Base-by-base conservation (phyloP, 352 stramenopile species). In the Phytophthora pluvialis region DNA sequence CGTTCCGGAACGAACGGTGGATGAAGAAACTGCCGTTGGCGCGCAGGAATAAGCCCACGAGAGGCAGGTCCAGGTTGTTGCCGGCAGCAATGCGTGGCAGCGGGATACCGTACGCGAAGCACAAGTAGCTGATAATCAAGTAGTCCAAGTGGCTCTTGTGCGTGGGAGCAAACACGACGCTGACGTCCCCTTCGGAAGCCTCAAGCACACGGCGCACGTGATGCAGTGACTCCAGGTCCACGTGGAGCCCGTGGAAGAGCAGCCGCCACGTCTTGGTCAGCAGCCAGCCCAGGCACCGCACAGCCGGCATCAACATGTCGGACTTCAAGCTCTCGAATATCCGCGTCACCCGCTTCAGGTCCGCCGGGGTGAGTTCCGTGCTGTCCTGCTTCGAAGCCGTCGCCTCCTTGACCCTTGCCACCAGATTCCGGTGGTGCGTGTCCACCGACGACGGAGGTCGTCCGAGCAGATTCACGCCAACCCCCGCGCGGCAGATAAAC, bases 101-200 rank as follows among this genome's bases (percentile, higher is more conserved):
- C 11, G 89, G 86, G 44, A 97, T 83, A 52, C 91, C 86, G 60
- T 96, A 97, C 5, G 83, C 83, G 51, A 95, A 96, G 70, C 83
- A 95, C 48, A 97, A 55, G 64, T 97, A 97, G 57, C 86, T 96
- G 62, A 97, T 87, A 56, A 97, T 89, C 28, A 97, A 67, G 62
- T 97, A 97, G 69, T 97, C 90, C 54, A 97, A 63, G 53, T 97
- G 89, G 33, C 75, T 92, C 70, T 95, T 91, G 72, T 97, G 90
- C 25, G 90, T 97, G 13, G 90, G 90, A 9, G 89, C 79, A 64
- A 95, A 93, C 42, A 95, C 83, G 39, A 97, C 77, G 45, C 83
- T 89, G 5, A 90, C 75, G 43, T 91, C 72, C 3, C 68, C 71
- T 35, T 84, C 72, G 1, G 75, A 66, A 0, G 59, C 69, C 42